These are phyloP conservation scores for Gossypium thurberi DNA, from an alignment of 345 rosid genomes.

Conservation along the genomic window DNA sequence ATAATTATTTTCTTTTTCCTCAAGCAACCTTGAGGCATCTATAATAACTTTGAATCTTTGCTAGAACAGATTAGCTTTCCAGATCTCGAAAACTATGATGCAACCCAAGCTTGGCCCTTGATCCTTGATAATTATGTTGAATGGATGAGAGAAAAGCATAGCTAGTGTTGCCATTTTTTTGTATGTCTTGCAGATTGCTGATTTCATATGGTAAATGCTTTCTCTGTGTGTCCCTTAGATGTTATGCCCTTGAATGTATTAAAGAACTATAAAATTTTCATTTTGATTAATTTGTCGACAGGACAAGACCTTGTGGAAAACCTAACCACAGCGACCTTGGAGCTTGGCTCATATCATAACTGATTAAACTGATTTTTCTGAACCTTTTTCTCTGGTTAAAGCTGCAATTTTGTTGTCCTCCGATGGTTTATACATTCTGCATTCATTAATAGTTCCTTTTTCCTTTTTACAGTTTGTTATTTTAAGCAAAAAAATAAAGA, in stretches of 20 bases:
- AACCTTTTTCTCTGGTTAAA: not conserved
- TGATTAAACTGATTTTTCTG: not conserved
- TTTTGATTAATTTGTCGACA: not conserved
- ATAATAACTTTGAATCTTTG: not conserved
- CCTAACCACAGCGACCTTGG: not conserved
- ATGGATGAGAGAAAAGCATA: conserved; percentile 38
- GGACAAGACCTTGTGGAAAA: conserved; percentile 3
- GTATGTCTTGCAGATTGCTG: not conserved
- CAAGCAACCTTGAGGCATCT: not conserved
- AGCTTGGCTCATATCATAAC: not conserved
- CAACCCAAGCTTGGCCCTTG: conserved; percentile 45
- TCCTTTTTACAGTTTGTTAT: not conserved
- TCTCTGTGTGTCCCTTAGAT: not conserved
- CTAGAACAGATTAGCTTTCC: conserved; percentile 44
- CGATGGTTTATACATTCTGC: not conserved
- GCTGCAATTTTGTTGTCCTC: conserved; percentile 2
- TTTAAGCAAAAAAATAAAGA: not conserved
- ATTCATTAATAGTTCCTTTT: not conserved
- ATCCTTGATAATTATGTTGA: conserved; percentile 50
- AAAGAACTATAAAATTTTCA: not conserved
- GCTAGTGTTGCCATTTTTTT: conserved; percentile 19
- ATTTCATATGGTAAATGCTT: not conserved
- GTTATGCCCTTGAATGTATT: not conserved
- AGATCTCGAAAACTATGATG: conserved; percentile 38
- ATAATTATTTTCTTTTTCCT: not conserved